Evolutionary conservation across 140 eudicot species (phyloP).

Genomic region (Cichorium intybus): DNA sequence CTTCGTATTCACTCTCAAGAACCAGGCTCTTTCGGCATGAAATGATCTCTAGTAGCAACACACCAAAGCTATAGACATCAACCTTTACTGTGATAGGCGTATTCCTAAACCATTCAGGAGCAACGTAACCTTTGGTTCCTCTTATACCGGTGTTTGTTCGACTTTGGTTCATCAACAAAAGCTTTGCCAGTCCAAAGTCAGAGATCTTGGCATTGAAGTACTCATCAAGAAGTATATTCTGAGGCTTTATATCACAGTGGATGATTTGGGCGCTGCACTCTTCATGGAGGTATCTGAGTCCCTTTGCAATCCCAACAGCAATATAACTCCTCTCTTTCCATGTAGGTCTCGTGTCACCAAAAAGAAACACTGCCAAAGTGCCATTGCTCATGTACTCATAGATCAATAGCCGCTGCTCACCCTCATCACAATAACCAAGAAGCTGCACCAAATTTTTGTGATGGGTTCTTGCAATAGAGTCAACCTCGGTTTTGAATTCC

Average conservation of each 20-base stretch:
- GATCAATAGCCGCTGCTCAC: constrained; percentile 31
- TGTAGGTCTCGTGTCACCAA: constrained; percentile 27
- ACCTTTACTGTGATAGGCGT: constrained; percentile 31
- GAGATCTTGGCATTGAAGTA: constrained; percentile 27
- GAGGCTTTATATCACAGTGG: constrained; percentile 50
- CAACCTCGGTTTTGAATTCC: constrained; percentile 25
- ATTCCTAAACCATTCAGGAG: constrained; percentile 39
- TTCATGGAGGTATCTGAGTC: constrained; percentile 39
- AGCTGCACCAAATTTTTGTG: constrained; percentile 39
- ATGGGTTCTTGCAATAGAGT: constrained; percentile 32
- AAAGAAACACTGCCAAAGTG: too few relatives aligned
- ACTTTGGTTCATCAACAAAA: constrained; percentile 25
- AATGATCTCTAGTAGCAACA: constrained; percentile 30
- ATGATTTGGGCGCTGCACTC: constrained; percentile 43
- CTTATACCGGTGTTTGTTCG: constrained; percentile 25
- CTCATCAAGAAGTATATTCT: constrained; percentile 41
- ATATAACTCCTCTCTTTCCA: constrained; percentile 30
- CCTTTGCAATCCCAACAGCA: constrained; percentile 31
- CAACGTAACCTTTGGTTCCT: constrained; percentile 40
- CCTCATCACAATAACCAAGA: constrained; percentile 40
- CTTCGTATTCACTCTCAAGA: neutral
- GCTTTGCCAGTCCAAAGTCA: constrained; percentile 43
- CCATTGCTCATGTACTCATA: constrained; percentile 49
- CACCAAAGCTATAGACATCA: constrained; percentile 40
- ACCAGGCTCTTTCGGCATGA: constrained; percentile 28